phyloP scores from a whole-genome alignment of 1,139 yeast species.

The Pichia sp. region DNA sequence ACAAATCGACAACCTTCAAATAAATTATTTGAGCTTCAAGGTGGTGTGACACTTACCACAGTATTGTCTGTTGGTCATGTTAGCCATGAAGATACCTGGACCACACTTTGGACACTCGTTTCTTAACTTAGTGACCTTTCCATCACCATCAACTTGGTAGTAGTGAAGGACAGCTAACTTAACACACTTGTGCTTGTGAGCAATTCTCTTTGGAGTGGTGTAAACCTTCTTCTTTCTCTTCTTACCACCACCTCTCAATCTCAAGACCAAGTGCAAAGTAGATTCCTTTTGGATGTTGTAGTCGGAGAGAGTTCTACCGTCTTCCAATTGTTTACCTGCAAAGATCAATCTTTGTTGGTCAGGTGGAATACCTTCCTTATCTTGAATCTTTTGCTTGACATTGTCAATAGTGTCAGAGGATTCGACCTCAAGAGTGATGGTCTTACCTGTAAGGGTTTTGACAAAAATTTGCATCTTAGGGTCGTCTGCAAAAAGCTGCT shows the following conservation, averaged over 20 bases:
- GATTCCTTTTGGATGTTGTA: slow-evolving; percentile 99
- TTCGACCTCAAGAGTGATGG: slow-evolving; percentile 98
- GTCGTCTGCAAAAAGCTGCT: slow-evolving; percentile 31
- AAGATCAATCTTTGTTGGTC: slow-evolving; percentile 99
- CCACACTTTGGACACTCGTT: slow-evolving; percentile 99
- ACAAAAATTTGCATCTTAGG: slow-evolving; percentile 93
- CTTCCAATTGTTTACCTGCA: slow-evolving; percentile 99
- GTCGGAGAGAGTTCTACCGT: slow-evolving; percentile 97
- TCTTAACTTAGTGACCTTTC: slow-evolving; percentile 98
- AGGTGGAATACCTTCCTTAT: slow-evolving; percentile 99
- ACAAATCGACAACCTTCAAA: not conserved
- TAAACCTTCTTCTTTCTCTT: slow-evolving; percentile 99
- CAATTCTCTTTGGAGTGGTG: slow-evolving; percentile 99
- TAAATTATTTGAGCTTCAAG: slow-evolving; percentile 49
- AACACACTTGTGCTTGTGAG: slow-evolving; percentile 99
- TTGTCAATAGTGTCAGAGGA: slow-evolving; percentile 99
- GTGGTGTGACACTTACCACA: slow-evolving; percentile 99
- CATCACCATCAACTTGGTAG: slow-evolving; percentile 99
- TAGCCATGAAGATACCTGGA: slow-evolving; percentile 99
- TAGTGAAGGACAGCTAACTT: slow-evolving; percentile 98
- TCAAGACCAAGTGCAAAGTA: slow-evolving; percentile 92
- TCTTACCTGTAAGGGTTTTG: slow-evolving; percentile 98
- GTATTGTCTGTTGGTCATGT: slow-evolving; percentile 99
- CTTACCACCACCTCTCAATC: slow-evolving; percentile 99
- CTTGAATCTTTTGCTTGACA: slow-evolving; percentile 99